Base-by-base conservation (phyloP, 2,329 filamentous ascomycete species). In the Aureobasidium subglaciale region DNA sequence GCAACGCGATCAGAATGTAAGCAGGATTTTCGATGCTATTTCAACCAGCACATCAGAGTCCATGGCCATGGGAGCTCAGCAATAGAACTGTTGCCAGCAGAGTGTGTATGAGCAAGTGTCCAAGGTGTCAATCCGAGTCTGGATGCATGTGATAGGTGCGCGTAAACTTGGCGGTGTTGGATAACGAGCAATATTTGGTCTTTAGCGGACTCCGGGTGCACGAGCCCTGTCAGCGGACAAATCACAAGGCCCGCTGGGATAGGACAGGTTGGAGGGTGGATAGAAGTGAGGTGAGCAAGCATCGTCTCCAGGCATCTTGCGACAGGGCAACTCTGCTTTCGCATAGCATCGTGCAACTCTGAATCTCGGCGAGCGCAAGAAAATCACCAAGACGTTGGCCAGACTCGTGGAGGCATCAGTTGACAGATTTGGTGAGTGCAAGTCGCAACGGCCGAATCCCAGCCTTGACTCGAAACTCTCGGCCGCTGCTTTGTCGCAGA, bases 221-320 rank as follows among this genome's bases (percentile, higher is more conserved):
- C 48, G 48, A 41, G 48, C 35, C 48, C 24, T 2, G 16, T 52
- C 48, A 52, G 35, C 48, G 48, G 48, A 40, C 48, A 52, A 52
- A 52, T 52, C 48, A 52, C 22, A 27, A 49, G 37, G 16, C 16
- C 16, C 6, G 18, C 16, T 20, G 37, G 37, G 18, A 20, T 22
- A 40, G 37, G 16, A 22, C 16, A 22, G 37, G 22, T 20, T n/a
- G n/a, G n/a, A n/a, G n/a, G n/a, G n/a, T n/a, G n/a, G n/a, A n/a
- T n/a, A n/a, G n/a, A n/a, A 37, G 24, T 38, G 46, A 27, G 46
- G 22, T n/a, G 32, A 38, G 32, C 22, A 35, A 37, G 20, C 11
- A 29, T 22, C 22, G 18, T 24, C 18, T 35, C 8, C 24, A 50
- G 46, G 46, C 46, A 50, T 38, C 34, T 50, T 50, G 46, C 38